Conservation (phyloP, 495 filamentous ascomycete species). For the Achaetomiella virescens region DNA sequence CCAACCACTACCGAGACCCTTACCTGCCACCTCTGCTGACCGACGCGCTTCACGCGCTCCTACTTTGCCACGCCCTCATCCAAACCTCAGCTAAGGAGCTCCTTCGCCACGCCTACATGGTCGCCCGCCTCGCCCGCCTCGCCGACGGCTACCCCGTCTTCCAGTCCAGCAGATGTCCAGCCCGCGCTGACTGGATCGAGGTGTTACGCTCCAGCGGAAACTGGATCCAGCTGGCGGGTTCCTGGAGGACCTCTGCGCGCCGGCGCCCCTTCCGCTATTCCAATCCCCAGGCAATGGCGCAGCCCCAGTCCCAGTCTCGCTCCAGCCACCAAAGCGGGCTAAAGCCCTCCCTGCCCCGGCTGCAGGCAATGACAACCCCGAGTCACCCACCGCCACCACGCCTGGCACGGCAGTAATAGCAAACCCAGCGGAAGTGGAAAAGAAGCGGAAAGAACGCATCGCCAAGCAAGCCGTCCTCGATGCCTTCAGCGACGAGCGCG, state of each 20-base stretch:
- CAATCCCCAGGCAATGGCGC: slow-evolving; percentile 8
- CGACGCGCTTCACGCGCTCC: slow-evolving; percentile 65
- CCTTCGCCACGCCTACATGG: slow-evolving; percentile 71
- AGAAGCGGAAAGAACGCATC: slow-evolving; percentile 47
- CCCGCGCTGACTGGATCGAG: slow-evolving; percentile 74
- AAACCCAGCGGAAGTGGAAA: slow-evolving; percentile 37
- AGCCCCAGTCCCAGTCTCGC: slow-evolving; percentile 8
- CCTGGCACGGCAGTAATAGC: neutral
- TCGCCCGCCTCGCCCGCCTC: slow-evolving; percentile 63
- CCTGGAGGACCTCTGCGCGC: slow-evolving; percentile 66
- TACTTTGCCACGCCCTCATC: slow-evolving; percentile 65
- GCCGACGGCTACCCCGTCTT: slow-evolving; percentile 77
- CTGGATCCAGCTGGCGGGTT: slow-evolving; percentile 54
- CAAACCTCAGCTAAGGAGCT: slow-evolving; percentile 70
- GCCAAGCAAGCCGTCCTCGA: slow-evolving; percentile 60
- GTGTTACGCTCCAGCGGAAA: slow-evolving; percentile 58
- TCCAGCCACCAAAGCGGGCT: neutral
- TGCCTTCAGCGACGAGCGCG: slow-evolving; percentile 57
- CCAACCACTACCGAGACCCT: slow-evolving; percentile 55
- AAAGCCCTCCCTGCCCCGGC: slow-evolving; percentile 2
- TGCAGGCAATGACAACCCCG: neutral
- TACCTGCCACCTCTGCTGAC: slow-evolving; percentile 74
- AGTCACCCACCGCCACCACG: neutral
- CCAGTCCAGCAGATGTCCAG: slow-evolving; percentile 62
- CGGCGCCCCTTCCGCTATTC: slow-evolving; percentile 50